phyloP scores from a whole-genome alignment of 345 rosid genomes.

The Sonneratia alba region DNA sequence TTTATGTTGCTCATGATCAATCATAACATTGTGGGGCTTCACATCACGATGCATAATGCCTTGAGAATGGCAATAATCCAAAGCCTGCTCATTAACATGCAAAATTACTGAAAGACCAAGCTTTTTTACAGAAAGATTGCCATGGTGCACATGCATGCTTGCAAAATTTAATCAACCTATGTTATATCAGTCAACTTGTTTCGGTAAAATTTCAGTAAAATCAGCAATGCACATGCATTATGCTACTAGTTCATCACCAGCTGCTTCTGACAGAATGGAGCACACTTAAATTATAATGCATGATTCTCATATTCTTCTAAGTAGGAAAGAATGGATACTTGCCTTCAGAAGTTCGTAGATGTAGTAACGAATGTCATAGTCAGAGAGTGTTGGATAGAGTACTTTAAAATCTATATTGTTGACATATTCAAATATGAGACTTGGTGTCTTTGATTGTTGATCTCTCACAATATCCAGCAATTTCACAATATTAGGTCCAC shows the following conservation, averaged over 20 bases:
- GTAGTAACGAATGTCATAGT: conserved; percentile 80
- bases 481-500: conserved; percentile 90
- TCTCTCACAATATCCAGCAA: conserved; percentile 95
- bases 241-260: too few species aligned
- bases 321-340: conserved; percentile 15
- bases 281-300: neutral
- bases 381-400: conserved; percentile 82
- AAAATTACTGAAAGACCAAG: neutral
- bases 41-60: conserved; percentile 99
- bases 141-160: neutral
- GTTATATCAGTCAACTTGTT: neutral
- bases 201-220: too few species aligned
- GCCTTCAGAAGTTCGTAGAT: conserved; percentile 86
- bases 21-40: conserved; percentile 98
- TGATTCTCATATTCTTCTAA: neutral
- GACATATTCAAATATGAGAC: conserved; percentile 87
- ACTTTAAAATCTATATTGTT: conserved; percentile 92
- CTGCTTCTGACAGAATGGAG: neutral
- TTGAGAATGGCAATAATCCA: conserved; percentile 96
- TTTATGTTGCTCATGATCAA: conserved; percentile 91
- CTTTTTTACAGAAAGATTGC: neutral
- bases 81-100: conserved; percentile 43
- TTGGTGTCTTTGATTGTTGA: conserved; percentile 91
- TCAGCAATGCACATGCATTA: too few species aligned
- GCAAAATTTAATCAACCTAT: neutral